phyloP scores from a whole-genome alignment of 768 basidiomycete species.

The Macrolepiota fuliginosa region DNA sequence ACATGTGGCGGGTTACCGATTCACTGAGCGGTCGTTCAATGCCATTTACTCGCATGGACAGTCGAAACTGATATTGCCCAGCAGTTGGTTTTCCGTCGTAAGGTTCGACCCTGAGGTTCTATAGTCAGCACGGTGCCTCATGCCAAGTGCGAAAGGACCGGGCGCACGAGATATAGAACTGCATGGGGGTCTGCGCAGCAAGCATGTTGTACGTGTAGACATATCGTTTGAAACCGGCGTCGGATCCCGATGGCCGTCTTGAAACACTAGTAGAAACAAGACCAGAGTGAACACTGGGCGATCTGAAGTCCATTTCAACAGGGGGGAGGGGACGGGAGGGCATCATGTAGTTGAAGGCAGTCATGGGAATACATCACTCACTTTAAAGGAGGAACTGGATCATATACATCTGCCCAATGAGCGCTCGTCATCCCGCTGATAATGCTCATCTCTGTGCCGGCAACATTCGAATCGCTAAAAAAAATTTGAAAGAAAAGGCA shows the following conservation, averaged over 20 bases:
- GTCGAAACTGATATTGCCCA: conserved; percentile 50
- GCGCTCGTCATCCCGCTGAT: conserved; percentile 4
- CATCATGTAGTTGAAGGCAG: background rate
- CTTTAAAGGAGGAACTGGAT: conserved; percentile 22
- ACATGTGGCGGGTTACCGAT: conserved; percentile 43
- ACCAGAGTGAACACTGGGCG: background rate
- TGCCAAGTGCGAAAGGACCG: background rate
- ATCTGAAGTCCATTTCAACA: background rate
- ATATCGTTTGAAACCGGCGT: conserved; percentile 38
- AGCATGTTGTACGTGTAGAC: conserved; percentile 52
- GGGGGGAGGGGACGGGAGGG: conserved; percentile 12
- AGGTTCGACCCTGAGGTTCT: conserved; percentile 42
- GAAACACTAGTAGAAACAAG: conserved; percentile 12
- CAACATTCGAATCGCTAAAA: conserved; percentile 26
- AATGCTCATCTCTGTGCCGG: conserved; percentile 16
- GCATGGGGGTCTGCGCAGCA: conserved; percentile 40
- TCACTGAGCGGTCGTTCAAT: conserved; percentile 54
- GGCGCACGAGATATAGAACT: conserved; percentile 53
- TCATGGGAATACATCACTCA: conserved; percentile 13
- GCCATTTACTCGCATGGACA: conserved; percentile 52
- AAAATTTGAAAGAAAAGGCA: conserved; percentile 5
- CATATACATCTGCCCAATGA: conserved; percentile 19
- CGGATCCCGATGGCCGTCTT: conserved; percentile 20
- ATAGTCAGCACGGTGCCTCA: background rate
- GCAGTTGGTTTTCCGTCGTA: conserved; percentile 34